Evolutionary conservation across 208 protist genomes (phyloP).

Genomic region (Jaenimonas drosophilae): DNA sequence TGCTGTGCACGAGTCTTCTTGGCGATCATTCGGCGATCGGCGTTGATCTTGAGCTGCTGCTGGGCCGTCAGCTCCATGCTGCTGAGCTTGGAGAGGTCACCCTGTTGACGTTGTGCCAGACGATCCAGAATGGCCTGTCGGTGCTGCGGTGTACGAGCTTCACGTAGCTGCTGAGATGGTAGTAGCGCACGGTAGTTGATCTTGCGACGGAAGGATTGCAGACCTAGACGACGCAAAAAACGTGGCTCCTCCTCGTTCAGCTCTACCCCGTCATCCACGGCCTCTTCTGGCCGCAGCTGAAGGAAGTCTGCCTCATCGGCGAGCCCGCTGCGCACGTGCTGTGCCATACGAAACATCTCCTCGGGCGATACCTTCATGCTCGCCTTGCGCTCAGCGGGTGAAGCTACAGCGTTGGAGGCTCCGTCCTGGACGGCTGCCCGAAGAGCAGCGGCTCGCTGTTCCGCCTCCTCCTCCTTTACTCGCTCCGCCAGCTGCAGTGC

Average conservation of each 20-base stretch:
- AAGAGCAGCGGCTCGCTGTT: conserved; percentile 21
- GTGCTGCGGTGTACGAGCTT: conserved; percentile 68
- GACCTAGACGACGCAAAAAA: conserved; percentile 56
- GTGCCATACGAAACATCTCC: conserved; percentile 82
- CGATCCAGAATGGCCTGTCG: conserved; percentile 70
- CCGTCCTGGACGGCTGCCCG: conserved; percentile 26
- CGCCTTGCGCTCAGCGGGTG: conserved; percentile 31
- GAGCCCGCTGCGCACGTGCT: conserved; percentile 74
- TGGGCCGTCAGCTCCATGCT: conserved; percentile 69
- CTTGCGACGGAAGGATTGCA: conserved; percentile 37
- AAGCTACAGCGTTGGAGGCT: conserved; percentile 21
- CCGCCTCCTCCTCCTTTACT: conserved; percentile 29
- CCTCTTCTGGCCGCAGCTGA: conserved; percentile 50
- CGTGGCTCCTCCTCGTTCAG: conserved; percentile 78
- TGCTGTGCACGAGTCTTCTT: conserved; percentile 21
- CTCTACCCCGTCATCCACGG: conserved; percentile 60
- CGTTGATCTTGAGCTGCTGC: conserved; percentile 66
- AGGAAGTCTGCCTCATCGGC: conserved; percentile 74
- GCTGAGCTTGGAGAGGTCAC: conserved; percentile 42
- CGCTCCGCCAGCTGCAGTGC: conserved; percentile 51
- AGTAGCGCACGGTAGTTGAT: conserved; percentile 78
- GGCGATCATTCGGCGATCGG: conserved; percentile 68
- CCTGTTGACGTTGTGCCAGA: conserved; percentile 35
- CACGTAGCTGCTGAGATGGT: conserved; percentile 69
- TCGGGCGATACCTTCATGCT: conserved; percentile 78